Evolutionary conservation across 2,329 filamentous ascomycete species (phyloP), one percentile per base, ranked within the genome.

Genomic region (Cordyceps militaris): DNA sequence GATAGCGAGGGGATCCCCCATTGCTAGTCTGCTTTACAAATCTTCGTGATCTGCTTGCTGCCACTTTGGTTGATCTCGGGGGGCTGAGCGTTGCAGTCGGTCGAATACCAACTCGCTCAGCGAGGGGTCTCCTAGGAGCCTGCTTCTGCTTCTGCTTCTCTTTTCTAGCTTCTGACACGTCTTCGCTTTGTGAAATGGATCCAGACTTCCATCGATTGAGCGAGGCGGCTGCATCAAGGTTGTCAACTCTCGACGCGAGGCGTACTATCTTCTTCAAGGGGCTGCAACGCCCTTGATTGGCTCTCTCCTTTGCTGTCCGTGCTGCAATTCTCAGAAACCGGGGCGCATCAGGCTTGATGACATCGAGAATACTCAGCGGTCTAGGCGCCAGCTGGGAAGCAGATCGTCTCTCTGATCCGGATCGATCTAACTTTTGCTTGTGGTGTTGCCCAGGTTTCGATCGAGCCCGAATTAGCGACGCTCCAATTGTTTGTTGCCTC

Each of bases 271-370:
- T 87, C 44, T 65, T 73, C 0, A 70, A 71, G 1, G 82, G 82
- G 56, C 77, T 84, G 7, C 79, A 74, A 65, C 80, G 79, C 16
- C 84, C 84, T 61, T 78, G 72, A 13, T 76, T 74, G 26, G 61
- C 65, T 34, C 74, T 76, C 53, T 68, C 73, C 56, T 71, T 78
- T 4, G 77, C 82, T 54, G 80, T 75, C 16, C 84, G 81, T 44
- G 82, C 83, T 52, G 84, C 84, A 64, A 87, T 76, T 59, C 76
- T 82, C 34, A 87, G 70, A 61, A 87, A 87, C 2, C 67, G 69
- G 1, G 84, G 84, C 0, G 82, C 80, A 58, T 74, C 64, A 2
- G 72, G 66, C 60, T 79, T 77, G 46, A 80, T 73, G 23, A 84
- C 77, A 67, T 87, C 84, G n/a, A 86, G 66, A 57, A 87, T 85